phyloP scores from a whole-genome alignment of 331 rosid genomes.

The Malus hybrid region DNA sequence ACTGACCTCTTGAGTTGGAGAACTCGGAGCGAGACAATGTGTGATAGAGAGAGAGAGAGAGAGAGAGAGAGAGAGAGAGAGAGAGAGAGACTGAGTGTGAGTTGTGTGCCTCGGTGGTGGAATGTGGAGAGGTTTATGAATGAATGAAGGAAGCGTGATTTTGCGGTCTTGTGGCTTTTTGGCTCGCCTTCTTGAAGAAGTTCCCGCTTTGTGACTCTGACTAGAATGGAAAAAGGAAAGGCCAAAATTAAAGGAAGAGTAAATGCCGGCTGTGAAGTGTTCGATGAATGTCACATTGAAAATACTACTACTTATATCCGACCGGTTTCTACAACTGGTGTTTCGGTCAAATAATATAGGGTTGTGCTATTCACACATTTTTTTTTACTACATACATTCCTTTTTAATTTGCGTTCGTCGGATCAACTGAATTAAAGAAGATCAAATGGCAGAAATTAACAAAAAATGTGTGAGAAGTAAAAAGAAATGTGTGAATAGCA shows the following conservation, averaged over 20 bases:
- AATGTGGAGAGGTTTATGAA: too few relatives aligned
- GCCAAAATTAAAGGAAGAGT: not conserved
- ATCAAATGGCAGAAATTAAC: too few relatives aligned
- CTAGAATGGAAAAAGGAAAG: not conserved
- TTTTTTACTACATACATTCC: too few relatives aligned
- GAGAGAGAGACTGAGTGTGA: not conserved
- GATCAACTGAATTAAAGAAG: too few relatives aligned
- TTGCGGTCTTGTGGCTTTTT: not conserved
- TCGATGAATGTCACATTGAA: too few relatives aligned
- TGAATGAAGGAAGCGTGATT: not conserved
- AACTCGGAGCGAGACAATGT: not conserved
- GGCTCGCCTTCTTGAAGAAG: not conserved
- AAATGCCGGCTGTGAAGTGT: not conserved
- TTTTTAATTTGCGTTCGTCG: too few relatives aligned
- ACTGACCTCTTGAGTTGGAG: constrained; percentile 1
- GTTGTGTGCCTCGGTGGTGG: not conserved
- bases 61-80: not conserved
- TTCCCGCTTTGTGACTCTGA: constrained; percentile 2
- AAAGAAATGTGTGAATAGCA: too few relatives aligned
- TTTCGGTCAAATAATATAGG: too few relatives aligned
- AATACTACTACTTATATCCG: too few relatives aligned
- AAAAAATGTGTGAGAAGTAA: too few relatives aligned
- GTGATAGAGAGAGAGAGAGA: not conserved
- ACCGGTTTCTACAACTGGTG: too few relatives aligned
- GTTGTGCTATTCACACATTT: too few relatives aligned